phyloP scores from a whole-genome alignment of 1,139 yeast genomes.

The Candida glucosophila region DNA sequence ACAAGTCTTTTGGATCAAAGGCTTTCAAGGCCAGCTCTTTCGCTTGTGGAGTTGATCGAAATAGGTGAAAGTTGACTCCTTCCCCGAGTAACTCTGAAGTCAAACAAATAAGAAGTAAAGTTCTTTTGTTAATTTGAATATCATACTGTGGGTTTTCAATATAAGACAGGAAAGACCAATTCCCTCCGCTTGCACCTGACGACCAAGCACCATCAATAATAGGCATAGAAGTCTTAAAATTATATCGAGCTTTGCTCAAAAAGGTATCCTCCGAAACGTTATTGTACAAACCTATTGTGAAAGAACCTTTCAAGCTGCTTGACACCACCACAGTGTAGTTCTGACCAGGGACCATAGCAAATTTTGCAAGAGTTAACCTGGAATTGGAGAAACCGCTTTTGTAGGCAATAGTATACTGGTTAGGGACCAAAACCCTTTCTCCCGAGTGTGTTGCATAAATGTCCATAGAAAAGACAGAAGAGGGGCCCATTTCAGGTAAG shows the following conservation, averaged over 20 bases:
- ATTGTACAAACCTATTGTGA: conserved; percentile 31
- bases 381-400: conserved; percentile 29
- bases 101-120: conserved; percentile 16
- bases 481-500: conserved; percentile 4
- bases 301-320: conserved; percentile 17
- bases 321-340: conserved; percentile 18
- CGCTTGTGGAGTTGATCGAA: conserved; percentile 18
- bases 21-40: conserved; percentile 12
- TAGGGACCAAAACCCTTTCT: conserved; percentile 21
- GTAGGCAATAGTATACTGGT: conserved; percentile 15
- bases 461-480: conserved; percentile 9
- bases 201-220: conserved; percentile 41
- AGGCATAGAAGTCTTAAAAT: conserved; percentile 11
- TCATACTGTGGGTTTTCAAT: conserved; percentile 58
- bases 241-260: conserved; percentile 17
- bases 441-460: conserved; percentile 24
- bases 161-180: conserved; percentile 42
- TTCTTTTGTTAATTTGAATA: conserved; percentile 12
- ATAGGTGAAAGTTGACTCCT: conserved; percentile 34
- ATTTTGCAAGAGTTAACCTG: conserved; percentile 16
- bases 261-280: conserved; percentile 13
- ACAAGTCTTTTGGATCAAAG: conserved; percentile 22
- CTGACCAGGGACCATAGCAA: conserved; percentile 15
- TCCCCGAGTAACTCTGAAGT: conserved; percentile 11
- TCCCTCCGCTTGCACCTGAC: conserved; percentile 44